phyloP scores from a whole-genome alignment of 305 asterid species.

The Withania somnifera region DNA sequence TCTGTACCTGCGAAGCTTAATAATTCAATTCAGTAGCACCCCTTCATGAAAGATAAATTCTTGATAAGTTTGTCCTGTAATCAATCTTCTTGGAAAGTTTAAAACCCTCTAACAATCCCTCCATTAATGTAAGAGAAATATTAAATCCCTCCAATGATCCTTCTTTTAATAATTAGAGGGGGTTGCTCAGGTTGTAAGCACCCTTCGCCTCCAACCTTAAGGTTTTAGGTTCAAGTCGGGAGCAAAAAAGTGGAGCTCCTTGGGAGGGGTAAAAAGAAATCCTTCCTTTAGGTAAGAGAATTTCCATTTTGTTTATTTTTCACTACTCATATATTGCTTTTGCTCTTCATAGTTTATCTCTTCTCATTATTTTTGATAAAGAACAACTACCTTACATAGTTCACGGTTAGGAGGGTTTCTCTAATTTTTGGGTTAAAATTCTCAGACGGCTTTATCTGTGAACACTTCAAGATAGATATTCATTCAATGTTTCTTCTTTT shows the following conservation, averaged over 20 bases:
- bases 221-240: neutral
- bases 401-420: neutral
- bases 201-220: neutral
- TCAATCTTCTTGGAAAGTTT: neutral
- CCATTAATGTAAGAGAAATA: neutral
- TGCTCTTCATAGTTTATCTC: neutral
- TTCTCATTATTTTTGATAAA: neutral
- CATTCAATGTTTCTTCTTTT: neutral
- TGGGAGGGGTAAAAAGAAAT: neutral
- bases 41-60: neutral
- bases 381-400: neutral
- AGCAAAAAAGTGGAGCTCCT: neutral
- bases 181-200: neutral
- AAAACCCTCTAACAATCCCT: neutral
- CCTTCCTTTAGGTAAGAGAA: neutral
- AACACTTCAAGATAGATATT: neutral
- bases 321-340: neutral
- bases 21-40: neutral
- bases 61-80: neutral
- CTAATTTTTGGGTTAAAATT: neutral
- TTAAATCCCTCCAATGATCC: neutral
- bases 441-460: neutral
- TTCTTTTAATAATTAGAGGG: neutral
- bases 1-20: neutral
- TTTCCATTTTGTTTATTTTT: neutral